Evolutionary conservation across 495 filamentous ascomycete species (phyloP), one percentile per base, ranked within the genome.

Genomic region (Evernia prunastri): DNA sequence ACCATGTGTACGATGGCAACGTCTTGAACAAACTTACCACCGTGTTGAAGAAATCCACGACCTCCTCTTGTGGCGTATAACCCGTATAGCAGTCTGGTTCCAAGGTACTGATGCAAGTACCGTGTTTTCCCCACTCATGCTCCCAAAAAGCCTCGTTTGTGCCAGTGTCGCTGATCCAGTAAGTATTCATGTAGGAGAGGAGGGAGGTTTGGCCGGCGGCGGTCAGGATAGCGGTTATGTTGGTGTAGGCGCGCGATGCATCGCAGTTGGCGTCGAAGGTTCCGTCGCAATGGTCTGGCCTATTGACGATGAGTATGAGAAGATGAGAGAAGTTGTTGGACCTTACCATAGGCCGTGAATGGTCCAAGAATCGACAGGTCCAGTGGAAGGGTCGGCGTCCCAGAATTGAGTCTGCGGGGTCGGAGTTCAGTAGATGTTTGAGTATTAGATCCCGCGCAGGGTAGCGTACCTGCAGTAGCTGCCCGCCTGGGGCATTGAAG

Each of bases 101-200:
- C 3, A 96, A 79, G 3, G 80, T 83, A 66, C 81, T 83, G 60
- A 83, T 77, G 63, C 81, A 83, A 53, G 81, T 83, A 11, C 81
- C 91, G 69, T 96, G 92, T 70, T 94, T 96, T 69, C 82, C 85
- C 88, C 88, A 96, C 71, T 96, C 91, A 68, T 95, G 90, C 69
- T 88, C 76, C 91, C 90, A 96, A 59, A 96, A 80, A 33, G 78
- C 75, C 57, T 85, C 80, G 67, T 89, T 87, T 56, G 85, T 78
- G 36, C 90, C 86, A 54, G 79, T 70, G 68, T 82, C 78, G 69
- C 84, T 82, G 66, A 87, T 86, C 92, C 90, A 96, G 75, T 87
- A 93, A 9, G 80, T 84, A 54, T 86, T 76, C 90, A 95, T 94
- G 66, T 87, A 88, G 15, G 76, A 73, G 0, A 96, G 75, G 8